Evolutionary conservation across 306 rosid species (phyloP), one percentile per base, ranked within the genome.

Genomic region (Sophora flavescens): DNA sequence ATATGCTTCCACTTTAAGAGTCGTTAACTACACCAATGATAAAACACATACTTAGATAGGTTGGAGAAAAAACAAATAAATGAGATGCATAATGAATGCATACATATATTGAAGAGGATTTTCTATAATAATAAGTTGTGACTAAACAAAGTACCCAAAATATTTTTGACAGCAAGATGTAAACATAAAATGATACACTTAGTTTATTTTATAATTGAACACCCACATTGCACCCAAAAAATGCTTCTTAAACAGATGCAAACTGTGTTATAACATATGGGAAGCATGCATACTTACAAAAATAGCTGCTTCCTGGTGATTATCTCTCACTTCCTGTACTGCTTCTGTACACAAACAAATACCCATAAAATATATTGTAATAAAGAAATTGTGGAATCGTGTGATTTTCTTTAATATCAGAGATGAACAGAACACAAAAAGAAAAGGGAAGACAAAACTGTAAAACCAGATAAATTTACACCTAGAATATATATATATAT

Each of bases 201-300:
- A 38, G 9, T 35, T 12, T 32, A 30, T 3, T 59, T 10, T 52
- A 16, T 45, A 65, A 73, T 17, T 4, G 8, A 72, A 18, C n/a
- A 57, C 2, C 32, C 10, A 8, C 45, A 30, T 65, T 42, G 28
- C 47, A 54, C 68, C 28, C 45, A 15, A 32, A 50, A 62, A 8
- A 13, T 26, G 4, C 38, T 15, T 26, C 58, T 41, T 39, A 59
- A 17, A 48, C 41, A 32, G 8, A 45, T 32, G 54, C 52, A 32
- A 78, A 47, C 12, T 47, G 69, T 10, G 17, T 63, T 30, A 65
- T 13, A 75, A 42, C 50, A 81, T n/a, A 45, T 61, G 22, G 48
- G 26, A 76, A 62, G 80, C 68, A 81, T 28, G 68, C 42, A 38
- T 45, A 82, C 96, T 89, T 86, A 93, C 98, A 61, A 70, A 32